Base-by-base conservation (phyloP, 2,329 filamentous ascomycete genomes). In the Diaporthe ampelina region DNA sequence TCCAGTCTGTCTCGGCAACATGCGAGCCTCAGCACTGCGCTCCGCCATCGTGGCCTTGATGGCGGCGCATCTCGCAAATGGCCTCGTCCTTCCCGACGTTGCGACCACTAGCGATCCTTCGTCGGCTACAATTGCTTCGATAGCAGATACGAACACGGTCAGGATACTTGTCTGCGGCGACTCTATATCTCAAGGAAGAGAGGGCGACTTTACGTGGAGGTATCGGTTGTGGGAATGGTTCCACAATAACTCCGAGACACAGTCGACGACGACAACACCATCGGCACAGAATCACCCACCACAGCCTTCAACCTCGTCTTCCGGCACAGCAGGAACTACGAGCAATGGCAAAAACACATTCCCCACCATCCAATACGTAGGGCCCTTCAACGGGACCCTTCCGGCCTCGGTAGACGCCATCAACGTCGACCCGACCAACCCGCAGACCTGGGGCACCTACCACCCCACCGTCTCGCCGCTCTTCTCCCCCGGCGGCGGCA, bases 201-300 rank as follows among this genome's bases (percentile, higher is more conserved):
- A 85, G 73, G 83, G 82, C 40, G 84, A 86, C 75, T 84, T 79
- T 69, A 86, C 84, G 13, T 86, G 84, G 85, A 80, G 84, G 11
- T 86, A 83, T 68, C 80, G 84, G 6, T 76, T 86, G 17, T 85
- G 81, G 80, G 72, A 85, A 63, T 86, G 84, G 84, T 79, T 85
- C 68, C 75, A 75, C 2, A 52, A 65, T 19, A 74, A 81, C 32
- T 54, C 48, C 56, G 26, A 52, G 6, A 8, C 69, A 37, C 43
- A 50, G 5, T 17, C 61, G 24, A n/a, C 45, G 52, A 19, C 48
- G 26, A 9, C 48, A 15, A 9, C 48, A 15, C 15, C 40, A 43
- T 43, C 40, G 40, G 40, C 40, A 43, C 40, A 43, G 15, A 19
- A 43, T 43, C 13, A 19, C 40, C 15, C 40, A 43, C 40, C 40